phyloP scores from a whole-genome alignment of 331 rosid species.

The Quercus tomentella region DNA sequence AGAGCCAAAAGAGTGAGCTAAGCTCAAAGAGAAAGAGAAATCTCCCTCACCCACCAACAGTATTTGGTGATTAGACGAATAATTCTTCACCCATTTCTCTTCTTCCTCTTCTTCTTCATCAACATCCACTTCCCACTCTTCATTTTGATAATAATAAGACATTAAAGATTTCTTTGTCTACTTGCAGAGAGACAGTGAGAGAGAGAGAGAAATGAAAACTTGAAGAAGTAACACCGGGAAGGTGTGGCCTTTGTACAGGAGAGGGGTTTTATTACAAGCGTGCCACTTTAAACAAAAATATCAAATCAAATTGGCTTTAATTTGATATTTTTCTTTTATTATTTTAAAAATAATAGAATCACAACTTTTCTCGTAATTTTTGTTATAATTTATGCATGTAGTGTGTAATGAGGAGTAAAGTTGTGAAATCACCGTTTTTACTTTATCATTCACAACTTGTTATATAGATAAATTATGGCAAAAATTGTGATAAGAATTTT shows the following conservation, averaged over 20 bases:
- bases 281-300: no score
- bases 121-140: background rate
- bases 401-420: rapidly evolving
- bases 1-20: slow-evolving; percentile 29
- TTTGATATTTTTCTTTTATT: no score
- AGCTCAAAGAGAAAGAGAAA: slow-evolving; percentile 23
- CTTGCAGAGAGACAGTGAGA: background rate
- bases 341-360: no score
- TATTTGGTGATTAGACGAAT: slow-evolving; percentile 48
- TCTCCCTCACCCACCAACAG: slow-evolving; percentile 56
- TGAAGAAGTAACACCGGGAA: background rate
- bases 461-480: rapidly evolving
- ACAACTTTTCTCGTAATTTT: rapidly evolving
- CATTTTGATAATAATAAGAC: background rate
- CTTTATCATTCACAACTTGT: rapidly evolving
- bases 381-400: no score
- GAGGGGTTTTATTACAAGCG: no score
- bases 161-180: background rate
- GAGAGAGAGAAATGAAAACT: background rate
- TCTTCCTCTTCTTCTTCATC: background rate
- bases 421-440: rapidly evolving
- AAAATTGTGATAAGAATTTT: no score
- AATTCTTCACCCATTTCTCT: slow-evolving; percentile 39
- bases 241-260: no score
- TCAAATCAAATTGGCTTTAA: no score